Percentiles rank a stretch among this genome's conserved stretches.
Evolutionary conservation across 805 yeast species (phyloP).

Genomic region (Pichia occidentalis): DNA sequence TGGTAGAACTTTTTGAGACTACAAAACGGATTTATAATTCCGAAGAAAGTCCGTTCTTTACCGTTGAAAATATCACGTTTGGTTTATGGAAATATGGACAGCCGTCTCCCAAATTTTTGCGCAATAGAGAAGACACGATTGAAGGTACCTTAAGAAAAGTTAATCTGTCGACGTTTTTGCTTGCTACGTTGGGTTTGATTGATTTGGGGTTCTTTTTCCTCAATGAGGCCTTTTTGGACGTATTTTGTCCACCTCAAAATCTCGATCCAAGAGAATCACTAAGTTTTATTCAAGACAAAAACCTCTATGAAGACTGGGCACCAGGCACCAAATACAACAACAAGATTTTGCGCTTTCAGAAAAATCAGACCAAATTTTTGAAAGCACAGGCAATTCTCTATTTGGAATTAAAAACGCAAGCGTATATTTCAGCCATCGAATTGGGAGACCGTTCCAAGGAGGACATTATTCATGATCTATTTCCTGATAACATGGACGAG

Average conservation of each 20-base stretch:
- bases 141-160: slow-evolving; percentile 71
- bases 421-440: slow-evolving; percentile 82
- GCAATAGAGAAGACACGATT: slow-evolving; percentile 54
- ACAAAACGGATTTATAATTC: slow-evolving; percentile 61
- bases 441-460: slow-evolving; percentile 52
- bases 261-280: slow-evolving; percentile 39
- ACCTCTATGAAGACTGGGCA: slow-evolving; percentile 15
- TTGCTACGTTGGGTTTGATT: slow-evolving; percentile 79
- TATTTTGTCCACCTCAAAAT: slow-evolving; percentile 73
- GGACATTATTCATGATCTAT: slow-evolving; percentile 67
- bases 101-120: slow-evolving; percentile 49
- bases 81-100: slow-evolving; percentile 65
- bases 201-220: slow-evolving; percentile 84
- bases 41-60: slow-evolving; percentile 65
- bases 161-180: slow-evolving; percentile 78
- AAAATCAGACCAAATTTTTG: slow-evolving; percentile 38
- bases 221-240: slow-evolving; percentile 77
- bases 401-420: slow-evolving; percentile 90
- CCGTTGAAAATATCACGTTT: slow-evolving; percentile 63
- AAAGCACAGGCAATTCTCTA: slow-evolving; percentile 76
- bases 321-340: slow-evolving; percentile 2
- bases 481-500: slow-evolving; percentile 59
- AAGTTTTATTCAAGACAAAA: slow-evolving; percentile 22
- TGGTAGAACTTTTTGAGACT: slow-evolving; percentile 73
- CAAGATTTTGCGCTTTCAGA: slow-evolving; percentile 14